Percentiles rank a stretch among this genome's conserved stretches.
These are phyloP conservation scores for Macrotyloma uniflorum DNA, from an alignment of 306 rosid species.

Conservation along the genomic window DNA sequence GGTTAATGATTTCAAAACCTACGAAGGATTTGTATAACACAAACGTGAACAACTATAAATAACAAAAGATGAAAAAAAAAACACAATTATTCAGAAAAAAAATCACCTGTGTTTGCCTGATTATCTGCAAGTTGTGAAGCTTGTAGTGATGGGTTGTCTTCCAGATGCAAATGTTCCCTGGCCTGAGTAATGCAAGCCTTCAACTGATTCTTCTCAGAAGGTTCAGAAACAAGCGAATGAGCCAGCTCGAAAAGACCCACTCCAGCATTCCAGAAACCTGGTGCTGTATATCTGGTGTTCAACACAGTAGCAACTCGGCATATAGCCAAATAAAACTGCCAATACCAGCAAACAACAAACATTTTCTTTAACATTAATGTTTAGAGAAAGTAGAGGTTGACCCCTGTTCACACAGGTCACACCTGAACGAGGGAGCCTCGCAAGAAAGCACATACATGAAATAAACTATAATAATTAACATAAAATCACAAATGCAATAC, in stretches of 20 bases:
- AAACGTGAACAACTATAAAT: constrained; percentile 18
- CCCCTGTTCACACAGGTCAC: background rate
- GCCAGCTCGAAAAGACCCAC: constrained; percentile 76
- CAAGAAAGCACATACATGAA: background rate
- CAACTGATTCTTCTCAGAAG: constrained; percentile 63
- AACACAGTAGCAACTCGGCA: constrained; percentile 85
- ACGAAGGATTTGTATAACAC: background rate
- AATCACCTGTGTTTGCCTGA: constrained; percentile 56
- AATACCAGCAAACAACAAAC: constrained; percentile 33
- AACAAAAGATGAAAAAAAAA: background rate
- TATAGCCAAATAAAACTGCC: constrained; percentile 66
- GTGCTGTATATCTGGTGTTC: constrained; percentile 81
- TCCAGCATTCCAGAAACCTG: constrained; percentile 89
- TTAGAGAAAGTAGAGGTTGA: background rate
- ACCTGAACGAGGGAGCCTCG: background rate
- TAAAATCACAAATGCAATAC: background rate
- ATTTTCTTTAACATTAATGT: background rate
- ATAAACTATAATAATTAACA: no score
- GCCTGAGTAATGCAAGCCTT: constrained; percentile 71
- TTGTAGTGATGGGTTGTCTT: constrained; percentile 49
- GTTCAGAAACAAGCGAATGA: constrained; percentile 51
- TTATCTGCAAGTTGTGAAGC: constrained; percentile 38
- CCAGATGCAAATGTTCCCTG: constrained; percentile 63
- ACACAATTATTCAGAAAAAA: background rate
- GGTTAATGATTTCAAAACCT: background rate